Conservation (phyloP, 768 basidiomycete species). For the Arthromyces matolae region DNA sequence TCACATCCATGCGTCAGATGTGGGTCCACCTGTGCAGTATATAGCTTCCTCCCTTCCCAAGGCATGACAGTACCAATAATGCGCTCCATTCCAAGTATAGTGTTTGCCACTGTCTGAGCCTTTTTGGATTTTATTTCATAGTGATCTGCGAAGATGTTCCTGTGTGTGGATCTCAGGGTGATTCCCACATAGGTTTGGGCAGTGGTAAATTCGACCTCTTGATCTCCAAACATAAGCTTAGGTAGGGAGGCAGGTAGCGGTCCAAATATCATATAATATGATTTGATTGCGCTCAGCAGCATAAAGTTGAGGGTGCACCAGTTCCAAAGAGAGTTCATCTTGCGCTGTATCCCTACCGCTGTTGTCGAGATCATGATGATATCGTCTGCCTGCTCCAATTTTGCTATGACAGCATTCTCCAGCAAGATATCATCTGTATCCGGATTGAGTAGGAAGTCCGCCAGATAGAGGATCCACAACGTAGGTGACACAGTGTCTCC, state of each 20-base stretch:
- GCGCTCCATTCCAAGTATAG: too few relatives aligned
- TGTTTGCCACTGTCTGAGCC: too few relatives aligned
- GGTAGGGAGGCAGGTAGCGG: background rate
- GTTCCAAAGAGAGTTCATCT: conserved; percentile 10
- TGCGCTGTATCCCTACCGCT: conserved; percentile 15
- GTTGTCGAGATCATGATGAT: conserved; percentile 17
- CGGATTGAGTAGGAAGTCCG: conserved; percentile 14
- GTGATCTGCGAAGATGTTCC: conserved; percentile 9
- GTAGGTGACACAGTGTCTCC: conserved; percentile 22
- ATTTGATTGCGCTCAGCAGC: conserved; percentile 22
- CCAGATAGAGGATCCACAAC: conserved; percentile 22
- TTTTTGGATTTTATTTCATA: conserved; percentile 11
- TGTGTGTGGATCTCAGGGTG: background rate
- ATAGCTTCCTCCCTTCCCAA: too few relatives aligned
- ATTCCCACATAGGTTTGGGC: conserved; percentile 9
- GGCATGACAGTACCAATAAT: too few relatives aligned
- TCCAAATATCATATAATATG: conserved; percentile 21
- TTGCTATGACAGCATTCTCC: conserved; percentile 7
- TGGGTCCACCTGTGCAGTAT: too few relatives aligned
- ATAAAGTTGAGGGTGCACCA: conserved; percentile 26
- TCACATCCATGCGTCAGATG: background rate
- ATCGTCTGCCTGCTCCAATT: conserved; percentile 26
- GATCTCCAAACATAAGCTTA: background rate
- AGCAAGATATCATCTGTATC: conserved; percentile 18
- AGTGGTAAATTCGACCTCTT: background rate